A percentile compares a stretch with the other conserved stretches of the same genome.
Conservation (phyloP, 495 filamentous ascomycete genomes). For the Tuber indicum region DNA sequence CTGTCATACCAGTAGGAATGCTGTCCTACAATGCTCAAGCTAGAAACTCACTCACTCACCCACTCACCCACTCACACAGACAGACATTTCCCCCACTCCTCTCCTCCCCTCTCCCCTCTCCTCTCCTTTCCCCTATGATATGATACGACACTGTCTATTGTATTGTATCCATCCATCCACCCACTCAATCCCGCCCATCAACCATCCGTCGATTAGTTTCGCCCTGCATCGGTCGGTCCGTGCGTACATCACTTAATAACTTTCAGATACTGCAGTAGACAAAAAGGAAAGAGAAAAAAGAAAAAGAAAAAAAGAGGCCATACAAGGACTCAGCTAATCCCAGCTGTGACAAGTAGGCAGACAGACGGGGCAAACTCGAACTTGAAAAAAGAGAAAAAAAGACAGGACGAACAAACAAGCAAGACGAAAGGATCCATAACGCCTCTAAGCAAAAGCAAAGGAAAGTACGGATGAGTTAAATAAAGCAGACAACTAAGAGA, state of each 20-base stretch:
- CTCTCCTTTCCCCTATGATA: not conserved
- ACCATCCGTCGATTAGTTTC: not conserved
- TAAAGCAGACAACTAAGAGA: slow-evolving; percentile 23
- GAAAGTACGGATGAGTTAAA: slow-evolving; percentile 21
- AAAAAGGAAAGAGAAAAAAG: not conserved
- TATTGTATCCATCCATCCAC: not conserved
- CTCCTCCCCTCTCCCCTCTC: not conserved
- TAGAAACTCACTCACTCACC: not conserved
- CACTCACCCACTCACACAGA: not conserved
- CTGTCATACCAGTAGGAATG: not conserved
- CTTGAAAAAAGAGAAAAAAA: slow-evolving; percentile 3
- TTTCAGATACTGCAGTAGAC: not conserved
- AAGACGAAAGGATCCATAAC: not conserved
- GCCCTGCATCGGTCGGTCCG: not conserved
- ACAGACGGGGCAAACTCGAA: not conserved
- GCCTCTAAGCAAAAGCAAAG: slow-evolving; percentile 24
- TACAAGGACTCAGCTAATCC: not conserved
- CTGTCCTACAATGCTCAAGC: not conserved
- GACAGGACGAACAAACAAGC: not conserved
- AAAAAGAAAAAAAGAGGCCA: not conserved
- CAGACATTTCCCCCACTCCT: not conserved
- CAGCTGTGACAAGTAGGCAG: not conserved
- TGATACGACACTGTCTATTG: slow-evolving; percentile 7
- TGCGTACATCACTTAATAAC: not conserved
- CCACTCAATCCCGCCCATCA: slow-evolving; percentile 13